Percentiles rank a stretch among this genome's conserved stretches.
Conservation (phyloP, 768 basidiomycete species). For the Kwoniella newhampshirensis region DNA sequence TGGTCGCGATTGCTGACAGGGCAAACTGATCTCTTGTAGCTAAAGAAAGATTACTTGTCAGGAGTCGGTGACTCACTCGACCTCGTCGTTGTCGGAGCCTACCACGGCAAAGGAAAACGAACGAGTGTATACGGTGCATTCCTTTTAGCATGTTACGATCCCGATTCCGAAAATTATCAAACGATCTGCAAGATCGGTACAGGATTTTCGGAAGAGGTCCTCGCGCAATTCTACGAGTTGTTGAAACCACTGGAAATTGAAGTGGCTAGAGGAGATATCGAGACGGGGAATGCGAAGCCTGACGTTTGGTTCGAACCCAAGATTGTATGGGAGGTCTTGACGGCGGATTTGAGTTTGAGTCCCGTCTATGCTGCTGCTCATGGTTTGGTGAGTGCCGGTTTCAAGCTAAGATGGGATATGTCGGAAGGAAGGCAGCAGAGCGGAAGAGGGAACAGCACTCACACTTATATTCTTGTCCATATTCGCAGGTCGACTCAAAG, state of each 20-base stretch:
- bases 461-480: not conserved
- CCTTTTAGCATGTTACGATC: conserved; percentile 93
- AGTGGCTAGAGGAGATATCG: conserved; percentile 72
- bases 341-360: conserved; percentile 93
- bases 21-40: conserved; percentile 62
- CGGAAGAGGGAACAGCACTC: conserved; percentile 1
- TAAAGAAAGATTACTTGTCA: conserved; percentile 97
- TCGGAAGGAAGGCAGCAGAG: not conserved
- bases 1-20: too few species aligned
- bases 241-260: conserved; percentile 65
- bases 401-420: not conserved
- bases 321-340: conserved; percentile 96
- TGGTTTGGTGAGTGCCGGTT: conserved; percentile 38
- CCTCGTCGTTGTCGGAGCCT: conserved; percentile 94
- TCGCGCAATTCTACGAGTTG: conserved; percentile 75
- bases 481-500: conserved; percentile 63
- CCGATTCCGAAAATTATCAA: conserved; percentile 89
- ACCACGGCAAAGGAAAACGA: conserved; percentile 96
- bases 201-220: conserved; percentile 88
- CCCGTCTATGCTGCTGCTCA: conserved; percentile 61
- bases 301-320: conserved; percentile 98
- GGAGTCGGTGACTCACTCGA: conserved; percentile 97
- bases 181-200: conserved; percentile 99
- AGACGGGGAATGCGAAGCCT: conserved; percentile 88
- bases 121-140: conserved; percentile 98